phyloP scores from a whole-genome alignment of 2,329 filamentous ascomycete genomes.

The Ophiocordyceps robertsii region DNA sequence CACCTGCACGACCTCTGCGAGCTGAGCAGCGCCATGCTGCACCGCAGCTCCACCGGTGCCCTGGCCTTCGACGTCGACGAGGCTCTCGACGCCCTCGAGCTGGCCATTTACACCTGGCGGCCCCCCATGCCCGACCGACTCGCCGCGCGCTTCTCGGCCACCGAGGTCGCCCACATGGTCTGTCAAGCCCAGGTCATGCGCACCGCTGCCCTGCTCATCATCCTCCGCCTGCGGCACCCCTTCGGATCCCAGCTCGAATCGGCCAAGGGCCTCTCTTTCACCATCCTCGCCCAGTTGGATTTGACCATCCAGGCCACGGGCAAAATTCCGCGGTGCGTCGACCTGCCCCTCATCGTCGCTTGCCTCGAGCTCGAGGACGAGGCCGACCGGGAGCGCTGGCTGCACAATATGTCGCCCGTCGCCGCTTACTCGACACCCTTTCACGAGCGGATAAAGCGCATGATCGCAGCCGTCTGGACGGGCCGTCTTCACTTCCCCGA shows the following conservation, averaged over 20 bases:
- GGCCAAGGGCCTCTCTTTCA: constrained; percentile 5
- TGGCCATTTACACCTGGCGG: constrained; percentile 7
- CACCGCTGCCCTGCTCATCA: constrained; percentile 9
- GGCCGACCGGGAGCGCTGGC: constrained; percentile 2
- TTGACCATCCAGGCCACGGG: constrained; percentile 7
- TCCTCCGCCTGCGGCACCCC: constrained; percentile 9
- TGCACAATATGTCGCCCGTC: constrained; percentile 4
- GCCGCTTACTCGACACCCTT: constrained; percentile 4
- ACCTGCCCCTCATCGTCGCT: constrained; percentile 10
- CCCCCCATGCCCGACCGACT: constrained; percentile 10
- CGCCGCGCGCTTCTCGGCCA: constrained; percentile 5
- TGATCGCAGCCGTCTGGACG: background rate
- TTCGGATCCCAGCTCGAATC: background rate
- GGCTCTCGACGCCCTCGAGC: constrained; percentile 5
- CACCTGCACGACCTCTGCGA: constrained; percentile 11
- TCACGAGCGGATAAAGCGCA: background rate
- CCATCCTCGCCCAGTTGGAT: constrained; percentile 11
- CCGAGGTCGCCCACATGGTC: constrained; percentile 14
- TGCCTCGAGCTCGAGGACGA: constrained; percentile 10
- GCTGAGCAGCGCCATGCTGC: constrained; percentile 10
- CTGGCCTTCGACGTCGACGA: background rate
- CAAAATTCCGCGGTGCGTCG: constrained; percentile 7
- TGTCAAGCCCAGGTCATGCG: constrained; percentile 13
- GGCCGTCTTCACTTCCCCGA: background rate
- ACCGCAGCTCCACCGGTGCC: background rate